These are phyloP conservation scores for Leccinum fuscescens DNA, from an alignment of 1,284 basidiomycete genomes.

Conservation along the genomic window DNA sequence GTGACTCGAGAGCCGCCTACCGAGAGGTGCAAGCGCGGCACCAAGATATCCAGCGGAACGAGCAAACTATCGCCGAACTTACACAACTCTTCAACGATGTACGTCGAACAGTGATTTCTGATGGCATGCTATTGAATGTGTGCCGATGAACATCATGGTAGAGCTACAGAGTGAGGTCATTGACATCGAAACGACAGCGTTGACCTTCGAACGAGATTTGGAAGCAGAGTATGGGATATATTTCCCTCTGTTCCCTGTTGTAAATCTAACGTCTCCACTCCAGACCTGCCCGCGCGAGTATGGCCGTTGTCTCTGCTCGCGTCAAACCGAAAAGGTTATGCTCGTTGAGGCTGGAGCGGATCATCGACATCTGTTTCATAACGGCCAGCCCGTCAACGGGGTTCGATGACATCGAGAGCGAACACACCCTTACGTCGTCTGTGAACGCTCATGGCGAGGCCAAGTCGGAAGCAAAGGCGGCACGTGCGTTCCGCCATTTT, in stretches of 20 bases:
- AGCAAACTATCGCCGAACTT: slow-evolving; percentile 88
- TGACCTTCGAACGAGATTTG: slow-evolving; percentile 75
- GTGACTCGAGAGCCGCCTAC: slow-evolving; percentile 87
- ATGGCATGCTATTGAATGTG: slow-evolving; percentile 5
- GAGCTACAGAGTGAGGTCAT: slow-evolving; percentile 49
- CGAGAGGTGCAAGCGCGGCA: slow-evolving; percentile 96
- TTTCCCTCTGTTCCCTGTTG: background rate
- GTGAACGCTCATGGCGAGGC: slow-evolving; percentile 15
- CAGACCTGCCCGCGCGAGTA: slow-evolving; percentile 78
- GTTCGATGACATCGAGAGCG: slow-evolving; percentile 51
- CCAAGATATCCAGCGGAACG: slow-evolving; percentile 93
- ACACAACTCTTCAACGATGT: slow-evolving; percentile 96
- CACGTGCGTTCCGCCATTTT: slow-evolving; percentile 77
- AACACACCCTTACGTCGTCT: slow-evolving; percentile 55
- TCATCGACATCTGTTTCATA: no score
- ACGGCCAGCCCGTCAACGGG: slow-evolving; percentile 11
- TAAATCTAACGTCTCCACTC: slow-evolving; percentile 9
- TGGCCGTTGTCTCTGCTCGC: slow-evolving; percentile 70
- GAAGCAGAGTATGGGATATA: slow-evolving; percentile 63
- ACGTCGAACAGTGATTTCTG: slow-evolving; percentile 24
- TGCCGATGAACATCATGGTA: slow-evolving; percentile 60
- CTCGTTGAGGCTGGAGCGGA: no score
- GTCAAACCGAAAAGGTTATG: background rate
- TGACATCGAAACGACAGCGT: slow-evolving; percentile 77
- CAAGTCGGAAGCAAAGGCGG: slow-evolving; percentile 37